Evolutionary conservation across 148 eudicot species (phyloP).

Genomic region (Cornus florida): DNA sequence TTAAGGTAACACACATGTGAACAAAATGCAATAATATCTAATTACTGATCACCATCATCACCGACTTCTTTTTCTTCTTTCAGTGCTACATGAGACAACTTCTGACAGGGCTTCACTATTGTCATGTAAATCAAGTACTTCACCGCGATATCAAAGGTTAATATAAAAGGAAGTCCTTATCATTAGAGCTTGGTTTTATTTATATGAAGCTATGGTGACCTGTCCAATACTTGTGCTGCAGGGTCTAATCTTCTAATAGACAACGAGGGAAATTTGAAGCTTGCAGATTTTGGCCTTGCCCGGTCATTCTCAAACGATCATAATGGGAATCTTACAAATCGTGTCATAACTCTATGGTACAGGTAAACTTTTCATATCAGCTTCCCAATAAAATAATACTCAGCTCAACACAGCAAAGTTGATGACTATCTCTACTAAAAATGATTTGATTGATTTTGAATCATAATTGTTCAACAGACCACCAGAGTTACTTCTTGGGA

Average conservation of each 20-base stretch:
- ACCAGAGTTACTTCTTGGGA: constrained; percentile 93
- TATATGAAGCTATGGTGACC: not conserved
- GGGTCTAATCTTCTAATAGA: constrained; percentile 91
- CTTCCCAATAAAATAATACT: not conserved
- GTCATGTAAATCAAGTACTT: constrained; percentile 89
- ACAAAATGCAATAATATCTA: not conserved
- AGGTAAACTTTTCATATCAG: constrained; percentile 38
- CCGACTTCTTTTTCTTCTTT: constrained; percentile 1
- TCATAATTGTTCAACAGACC: constrained; percentile 49
- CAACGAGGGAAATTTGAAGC: constrained; percentile 84
- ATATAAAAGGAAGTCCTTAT: not conserved
- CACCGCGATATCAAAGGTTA: constrained; percentile 94
- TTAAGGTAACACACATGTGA: constrained; percentile 39
- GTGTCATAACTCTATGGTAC: constrained; percentile 91
- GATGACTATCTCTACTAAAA: not conserved
- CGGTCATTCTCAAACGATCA: constrained; percentile 81
- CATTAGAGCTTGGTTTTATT: not conserved
- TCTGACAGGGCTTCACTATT: constrained; percentile 90
- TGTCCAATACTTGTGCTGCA: constrained; percentile 20
- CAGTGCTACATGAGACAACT: constrained; percentile 95
- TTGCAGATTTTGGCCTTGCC: constrained; percentile 96
- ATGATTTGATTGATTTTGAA: not conserved
- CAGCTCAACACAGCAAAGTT: not conserved
- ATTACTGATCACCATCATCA: not conserved
- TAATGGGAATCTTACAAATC: constrained; percentile 85